Conservation (phyloP, 164 flowering plant genomes). For the Vitis rupestris region DNA sequence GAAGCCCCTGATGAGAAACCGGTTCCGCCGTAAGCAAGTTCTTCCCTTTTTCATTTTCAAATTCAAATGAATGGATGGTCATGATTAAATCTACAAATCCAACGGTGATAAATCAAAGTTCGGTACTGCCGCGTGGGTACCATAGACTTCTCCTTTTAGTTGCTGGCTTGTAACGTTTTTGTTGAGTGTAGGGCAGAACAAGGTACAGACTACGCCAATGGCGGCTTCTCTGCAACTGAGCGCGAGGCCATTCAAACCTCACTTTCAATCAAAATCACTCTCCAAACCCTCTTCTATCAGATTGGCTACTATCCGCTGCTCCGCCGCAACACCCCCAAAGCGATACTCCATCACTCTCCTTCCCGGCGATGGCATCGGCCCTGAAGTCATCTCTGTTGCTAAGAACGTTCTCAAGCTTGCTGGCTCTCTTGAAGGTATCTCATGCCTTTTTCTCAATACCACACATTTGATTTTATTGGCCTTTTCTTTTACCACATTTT, state of each 20-base stretch:
- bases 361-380: slow-evolving; percentile 99
- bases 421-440: slow-evolving; percentile 64
- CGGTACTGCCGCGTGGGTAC: no score
- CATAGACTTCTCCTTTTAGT: no score
- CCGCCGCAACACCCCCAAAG: slow-evolving; percentile 37
- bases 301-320: slow-evolving; percentile 38
- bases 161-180: no score
- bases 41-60: no score
- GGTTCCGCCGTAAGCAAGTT: no score
- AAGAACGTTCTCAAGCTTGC: slow-evolving; percentile 65
- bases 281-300: slow-evolving; percentile 18
- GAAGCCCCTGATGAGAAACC: no score
- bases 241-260: slow-evolving; percentile 15
- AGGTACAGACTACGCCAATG: slow-evolving; percentile 10
- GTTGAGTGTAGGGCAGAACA: no score
- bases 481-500: neutral
- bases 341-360: slow-evolving; percentile 73
- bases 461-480: neutral
- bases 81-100: no score
- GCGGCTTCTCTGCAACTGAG: slow-evolving; percentile 46
- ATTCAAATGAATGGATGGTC: no score
- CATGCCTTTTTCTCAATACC: neutral
- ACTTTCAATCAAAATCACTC: slow-evolving; percentile 2
- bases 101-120: no score
- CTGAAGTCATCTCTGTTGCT: slow-evolving; percentile 87